A percentile compares a stretch with the other conserved stretches of the same genome.
These are phyloP conservation scores for Metschnikowia dekortorum DNA, from an alignment of 805 yeast species.

Conservation along the genomic window DNA sequence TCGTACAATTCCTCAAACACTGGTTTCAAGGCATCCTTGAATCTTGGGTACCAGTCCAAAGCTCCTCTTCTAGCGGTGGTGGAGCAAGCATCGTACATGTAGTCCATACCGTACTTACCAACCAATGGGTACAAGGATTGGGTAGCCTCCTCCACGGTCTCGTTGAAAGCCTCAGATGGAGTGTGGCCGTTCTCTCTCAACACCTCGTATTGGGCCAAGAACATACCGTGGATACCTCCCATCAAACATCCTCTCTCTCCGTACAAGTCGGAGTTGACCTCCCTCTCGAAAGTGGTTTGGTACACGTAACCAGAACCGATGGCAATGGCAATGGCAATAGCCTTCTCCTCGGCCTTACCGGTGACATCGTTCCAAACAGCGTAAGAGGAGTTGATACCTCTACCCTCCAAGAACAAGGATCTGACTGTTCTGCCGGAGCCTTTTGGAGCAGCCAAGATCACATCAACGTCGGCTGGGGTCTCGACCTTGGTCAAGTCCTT, in stretches of 20 bases:
- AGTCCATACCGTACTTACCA: constrained; percentile 99
- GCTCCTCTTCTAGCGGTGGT: constrained; percentile 99
- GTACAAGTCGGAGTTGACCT: constrained; percentile 97
- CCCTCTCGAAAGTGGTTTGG: constrained; percentile 99
- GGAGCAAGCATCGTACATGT: constrained; percentile 99
- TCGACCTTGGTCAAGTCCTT: constrained; percentile 95
- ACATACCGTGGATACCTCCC: constrained; percentile 99
- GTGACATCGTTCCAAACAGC: constrained; percentile 99
- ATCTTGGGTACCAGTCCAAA: constrained; percentile 98
- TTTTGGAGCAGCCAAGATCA: constrained; percentile 98
- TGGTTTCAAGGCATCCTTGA: constrained; percentile 98
- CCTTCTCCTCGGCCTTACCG: constrained; percentile 99
- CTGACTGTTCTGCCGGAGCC: constrained; percentile 99
- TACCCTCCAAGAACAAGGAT: constrained; percentile 98
- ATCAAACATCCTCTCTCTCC: constrained; percentile 99
- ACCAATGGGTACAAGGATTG: constrained; percentile 98
- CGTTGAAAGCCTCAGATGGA: constrained; percentile 99
- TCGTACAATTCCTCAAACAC: constrained; percentile 95
- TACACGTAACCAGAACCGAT: constrained; percentile 99
- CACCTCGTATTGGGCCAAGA: constrained; percentile 99
- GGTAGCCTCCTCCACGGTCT: constrained; percentile 99
- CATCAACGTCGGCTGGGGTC: constrained; percentile 92
- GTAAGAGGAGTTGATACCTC: constrained; percentile 99
- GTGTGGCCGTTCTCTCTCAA: constrained; percentile 99
- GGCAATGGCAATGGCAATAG: constrained; percentile 97